Percentiles rank a stretch among this genome's conserved stretches.
phyloP scores from a whole-genome alignment of 768 basidiomycete genomes.

The Lactifluus rugatus region DNA sequence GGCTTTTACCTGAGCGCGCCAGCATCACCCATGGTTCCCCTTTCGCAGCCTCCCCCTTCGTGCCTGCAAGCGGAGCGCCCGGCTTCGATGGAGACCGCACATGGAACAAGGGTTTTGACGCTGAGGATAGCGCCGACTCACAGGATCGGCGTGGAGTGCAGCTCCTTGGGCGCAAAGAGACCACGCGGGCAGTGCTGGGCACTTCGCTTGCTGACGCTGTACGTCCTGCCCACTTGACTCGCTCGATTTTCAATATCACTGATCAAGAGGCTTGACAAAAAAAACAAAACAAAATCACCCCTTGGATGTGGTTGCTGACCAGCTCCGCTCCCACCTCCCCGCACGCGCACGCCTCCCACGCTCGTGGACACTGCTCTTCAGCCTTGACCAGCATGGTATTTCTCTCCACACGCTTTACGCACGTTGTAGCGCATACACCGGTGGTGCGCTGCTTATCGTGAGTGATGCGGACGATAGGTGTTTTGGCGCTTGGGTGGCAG shows the following conservation, averaged over 20 bases:
- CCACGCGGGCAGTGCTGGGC: conserved; percentile 44
- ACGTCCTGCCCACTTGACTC: conserved; percentile 20
- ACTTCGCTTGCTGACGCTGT: conserved; percentile 52
- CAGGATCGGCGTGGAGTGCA: conserved; percentile 35
- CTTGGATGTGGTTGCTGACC: neutral
- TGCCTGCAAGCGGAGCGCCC: conserved; percentile 56
- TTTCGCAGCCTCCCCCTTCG: conserved; percentile 37
- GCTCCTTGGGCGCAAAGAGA: conserved; percentile 46
- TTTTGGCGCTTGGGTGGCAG: conserved; percentile 82
- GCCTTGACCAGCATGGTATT: conserved; percentile 91
- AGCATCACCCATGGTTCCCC: conserved; percentile 40
- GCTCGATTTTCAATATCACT: neutral
- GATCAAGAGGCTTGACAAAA: neutral
- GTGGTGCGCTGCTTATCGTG: conserved; percentile 52
- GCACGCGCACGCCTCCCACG: conserved; percentile 61
- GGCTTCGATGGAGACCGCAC: conserved; percentile 58
- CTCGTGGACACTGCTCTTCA: conserved; percentile 75
- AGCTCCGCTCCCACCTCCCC: conserved; percentile 68
- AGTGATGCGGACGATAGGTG: conserved; percentile 51
- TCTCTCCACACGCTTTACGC: conserved; percentile 82
- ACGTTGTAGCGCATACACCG: conserved; percentile 40
- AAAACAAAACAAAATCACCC: neutral
- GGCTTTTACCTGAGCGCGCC: conserved; percentile 3
- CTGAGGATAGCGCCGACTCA: conserved; percentile 25
- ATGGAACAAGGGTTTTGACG: conserved; percentile 60